These are phyloP conservation scores for Phylloporus sp. DNA, from an alignment of 768 basidiomycete species.

Conservation along the genomic window DNA sequence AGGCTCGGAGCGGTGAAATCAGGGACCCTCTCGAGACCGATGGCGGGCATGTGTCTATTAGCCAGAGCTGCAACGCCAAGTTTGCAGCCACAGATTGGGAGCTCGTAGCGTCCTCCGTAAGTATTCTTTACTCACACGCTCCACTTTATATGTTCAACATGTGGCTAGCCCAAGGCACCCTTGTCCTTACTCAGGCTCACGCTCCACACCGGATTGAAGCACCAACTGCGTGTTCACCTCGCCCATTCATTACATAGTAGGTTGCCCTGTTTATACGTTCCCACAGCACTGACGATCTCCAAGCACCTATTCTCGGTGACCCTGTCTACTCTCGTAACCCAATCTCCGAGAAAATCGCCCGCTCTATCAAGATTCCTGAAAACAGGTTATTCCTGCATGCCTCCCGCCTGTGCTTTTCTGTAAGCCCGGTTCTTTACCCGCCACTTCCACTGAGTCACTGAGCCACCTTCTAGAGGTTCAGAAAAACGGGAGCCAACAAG, in stretches of 20 bases:
- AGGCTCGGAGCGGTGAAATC: constrained; percentile 38
- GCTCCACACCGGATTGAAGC: constrained; percentile 60
- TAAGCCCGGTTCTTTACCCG: constrained; percentile 28
- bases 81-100: constrained; percentile 49
- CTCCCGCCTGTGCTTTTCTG: constrained; percentile 51
- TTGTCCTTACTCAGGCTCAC: constrained; percentile 53
- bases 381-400: constrained; percentile 60
- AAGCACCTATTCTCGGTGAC: constrained; percentile 69
- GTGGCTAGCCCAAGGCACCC: constrained; percentile 37
- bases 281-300: constrained; percentile 9
- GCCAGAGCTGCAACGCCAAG: constrained; percentile 28
- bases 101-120: constrained; percentile 52
- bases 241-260: constrained; percentile 47
- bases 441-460: constrained; percentile 1
- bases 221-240: constrained; percentile 66
- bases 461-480: constrained; percentile 41
- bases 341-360: constrained; percentile 29
- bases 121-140: constrained; percentile 22
- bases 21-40: constrained; percentile 37
- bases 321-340: constrained; percentile 40
- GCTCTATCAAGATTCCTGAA: constrained; percentile 32
- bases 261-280: constrained; percentile 8
- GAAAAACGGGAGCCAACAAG: constrained; percentile 38
- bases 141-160: constrained; percentile 23
- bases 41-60: constrained; percentile 40